Evolutionary conservation across 805 yeast species (phyloP), one percentile per base, ranked within the genome.

Genomic region (Nematodospora valgi): DNA sequence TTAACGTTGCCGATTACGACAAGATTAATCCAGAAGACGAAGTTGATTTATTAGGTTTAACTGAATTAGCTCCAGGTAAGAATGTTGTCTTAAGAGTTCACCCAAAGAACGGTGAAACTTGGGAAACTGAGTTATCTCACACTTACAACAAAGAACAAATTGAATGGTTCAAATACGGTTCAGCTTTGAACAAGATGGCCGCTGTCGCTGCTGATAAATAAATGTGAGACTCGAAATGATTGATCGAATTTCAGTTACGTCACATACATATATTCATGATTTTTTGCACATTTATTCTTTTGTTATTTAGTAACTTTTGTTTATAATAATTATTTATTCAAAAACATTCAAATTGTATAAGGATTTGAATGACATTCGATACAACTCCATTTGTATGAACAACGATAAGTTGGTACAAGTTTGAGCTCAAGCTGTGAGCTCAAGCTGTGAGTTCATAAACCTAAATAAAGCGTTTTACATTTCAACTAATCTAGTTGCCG

Each of bases 151-250:
- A 64, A 46, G 97, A 93, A 76, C 98, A 91, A 78, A 85, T 91
- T 62, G 97, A 86, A 65, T 91, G 98, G 98, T 91, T 91, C 85
- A 91, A 86, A 79, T 80, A 83, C 58, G 98, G 98, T 75, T 88
- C 97, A 54, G 98, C 98, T 66, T 82, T 93, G 74, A 93, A 93
- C 26, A 34, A 34, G 13, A 34, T 34, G 37, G 37, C 37, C 14
- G 23, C 37, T 32, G 30, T 23, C 27, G 33, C 37, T 26, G 37
- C 31, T 29, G 17, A 34, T 23, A 27, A 26, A 32, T 17, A 32
- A n/a, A n/a, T n/a, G n/a, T n/a, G n/a, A n/a, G n/a, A n/a, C n/a
- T n/a, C n/a, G n/a, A n/a, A n/a, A n/a, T n/a, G n/a, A n/a, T n/a
- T n/a, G n/a, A n/a, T n/a, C n/a, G n/a, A n/a, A n/a, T n/a, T n/a